Conservation (phyloP, 2,329 filamentous ascomycete species). For the Mycocentrospora acerina region DNA sequence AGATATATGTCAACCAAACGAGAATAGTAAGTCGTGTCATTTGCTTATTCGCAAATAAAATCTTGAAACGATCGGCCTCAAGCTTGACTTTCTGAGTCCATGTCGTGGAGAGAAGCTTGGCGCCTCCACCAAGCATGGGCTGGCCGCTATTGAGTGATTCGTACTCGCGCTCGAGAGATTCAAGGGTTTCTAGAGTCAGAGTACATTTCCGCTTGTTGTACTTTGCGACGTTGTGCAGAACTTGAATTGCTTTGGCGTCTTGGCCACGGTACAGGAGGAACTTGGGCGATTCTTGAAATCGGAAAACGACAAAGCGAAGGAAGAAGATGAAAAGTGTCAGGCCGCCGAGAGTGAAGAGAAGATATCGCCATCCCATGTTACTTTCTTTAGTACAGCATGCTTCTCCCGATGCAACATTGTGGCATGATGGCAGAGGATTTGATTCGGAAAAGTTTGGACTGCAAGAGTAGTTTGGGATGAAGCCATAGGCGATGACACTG, state of each 20-base stretch:
- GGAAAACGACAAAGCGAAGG: conserved; percentile 56
- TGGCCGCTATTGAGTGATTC: conserved; percentile 18
- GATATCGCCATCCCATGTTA: conserved; percentile 51
- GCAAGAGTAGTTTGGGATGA: conserved; percentile 55
- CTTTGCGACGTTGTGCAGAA: conserved; percentile 47
- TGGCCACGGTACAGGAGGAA: conserved; percentile 57
- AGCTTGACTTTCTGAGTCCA: conserved; percentile 39
- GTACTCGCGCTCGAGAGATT: conserved; percentile 36
- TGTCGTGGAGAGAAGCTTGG: conserved; percentile 31
- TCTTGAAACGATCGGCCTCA: conserved; percentile 47
- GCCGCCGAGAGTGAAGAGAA: conserved; percentile 45
- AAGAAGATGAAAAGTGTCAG: conserved; percentile 50
- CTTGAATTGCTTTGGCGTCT: conserved; percentile 54
- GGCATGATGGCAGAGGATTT: conserved; percentile 50
- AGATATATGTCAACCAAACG: conserved; percentile 55
- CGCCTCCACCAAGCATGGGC: conserved; percentile 35
- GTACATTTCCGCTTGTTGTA: conserved; percentile 43
- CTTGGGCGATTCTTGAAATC: conserved; percentile 62
- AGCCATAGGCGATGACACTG: conserved; percentile 55
- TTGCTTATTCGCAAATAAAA: conserved; percentile 47
- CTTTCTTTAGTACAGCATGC: conserved; percentile 41
- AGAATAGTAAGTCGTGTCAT: conserved; percentile 51
- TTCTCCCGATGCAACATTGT: conserved; percentile 28
- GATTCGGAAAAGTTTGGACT: conserved; percentile 53
- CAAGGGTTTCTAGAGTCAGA: conserved; percentile 40